phyloP scores from a whole-genome alignment of 805 yeast genomes.

The Saturnispora saitoi region DNA sequence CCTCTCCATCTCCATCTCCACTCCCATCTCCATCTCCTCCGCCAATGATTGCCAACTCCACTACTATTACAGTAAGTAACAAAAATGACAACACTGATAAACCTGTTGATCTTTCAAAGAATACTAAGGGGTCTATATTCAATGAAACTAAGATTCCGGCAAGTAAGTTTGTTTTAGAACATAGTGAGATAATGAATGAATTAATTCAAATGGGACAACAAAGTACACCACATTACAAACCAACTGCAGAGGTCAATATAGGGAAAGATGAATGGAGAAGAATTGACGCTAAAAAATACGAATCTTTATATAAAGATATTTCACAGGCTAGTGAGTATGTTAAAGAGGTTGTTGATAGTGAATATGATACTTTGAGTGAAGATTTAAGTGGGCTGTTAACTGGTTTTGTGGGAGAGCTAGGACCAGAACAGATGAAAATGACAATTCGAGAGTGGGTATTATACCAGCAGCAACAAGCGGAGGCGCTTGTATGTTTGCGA shows the following conservation, averaged over 20 bases:
- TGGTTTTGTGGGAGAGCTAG: conserved; percentile 58
- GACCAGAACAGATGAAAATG: conserved; percentile 59
- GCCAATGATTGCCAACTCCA: background rate
- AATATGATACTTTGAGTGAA: conserved; percentile 37
- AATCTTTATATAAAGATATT: conserved; percentile 24
- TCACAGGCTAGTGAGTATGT: conserved; percentile 25
- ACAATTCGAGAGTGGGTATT: conserved; percentile 64
- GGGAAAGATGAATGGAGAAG: conserved; percentile 5
- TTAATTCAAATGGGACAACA: conserved; percentile 10
- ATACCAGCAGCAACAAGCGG: conserved; percentile 47
- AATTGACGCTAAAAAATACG: conserved; percentile 24
- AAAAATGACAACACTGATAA: background rate
- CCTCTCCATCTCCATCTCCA: background rate
- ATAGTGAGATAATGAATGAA: conserved; percentile 15
- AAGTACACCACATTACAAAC: conserved; percentile 13
- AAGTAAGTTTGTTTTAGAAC: background rate
- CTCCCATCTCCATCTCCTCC: background rate
- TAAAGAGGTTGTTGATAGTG: conserved; percentile 24
- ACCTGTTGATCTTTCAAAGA: background rate
- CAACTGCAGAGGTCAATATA: background rate
- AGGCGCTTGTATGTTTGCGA: conserved; percentile 36
- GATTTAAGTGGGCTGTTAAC: conserved; percentile 62
- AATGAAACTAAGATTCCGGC: background rate
- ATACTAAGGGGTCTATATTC: background rate
- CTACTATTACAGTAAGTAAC: background rate